Evolutionary conservation across 257 asterid genomes (phyloP).

Genomic region (Salvia hispanica): DNA sequence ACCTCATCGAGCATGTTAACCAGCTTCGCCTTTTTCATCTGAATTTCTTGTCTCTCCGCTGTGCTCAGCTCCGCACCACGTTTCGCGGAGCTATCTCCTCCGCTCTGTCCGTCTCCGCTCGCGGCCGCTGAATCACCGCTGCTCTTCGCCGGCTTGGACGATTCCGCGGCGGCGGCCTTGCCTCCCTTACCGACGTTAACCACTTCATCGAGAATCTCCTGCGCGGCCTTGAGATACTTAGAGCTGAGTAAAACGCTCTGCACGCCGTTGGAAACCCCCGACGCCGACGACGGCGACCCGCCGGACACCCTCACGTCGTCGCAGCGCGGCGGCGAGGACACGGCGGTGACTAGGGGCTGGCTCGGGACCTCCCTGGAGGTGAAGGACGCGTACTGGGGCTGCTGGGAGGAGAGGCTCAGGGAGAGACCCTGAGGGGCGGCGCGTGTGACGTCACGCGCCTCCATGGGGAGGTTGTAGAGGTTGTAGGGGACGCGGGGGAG

Average conservation of each 20-base stretch:
- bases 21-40: constrained; percentile 94
- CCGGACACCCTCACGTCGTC: constrained; percentile 56
- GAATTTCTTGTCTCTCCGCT: constrained; percentile 89
- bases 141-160: constrained; percentile 41
- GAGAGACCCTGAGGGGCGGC: constrained; percentile 75
- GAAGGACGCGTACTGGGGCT: constrained; percentile 47
- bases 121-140: constrained; percentile 42
- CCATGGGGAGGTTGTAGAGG: constrained; percentile 51
- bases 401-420: constrained; percentile 75
- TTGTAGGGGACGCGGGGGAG: constrained; percentile 67
- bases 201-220: constrained; percentile 93
- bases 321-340: constrained; percentile 43
- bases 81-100: constrained; percentile 46
- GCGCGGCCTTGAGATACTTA: constrained; percentile 83
- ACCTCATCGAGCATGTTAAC: constrained; percentile 99
- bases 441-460: constrained; percentile 78
- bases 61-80: constrained; percentile 68
- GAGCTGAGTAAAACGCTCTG: constrained; percentile 67
- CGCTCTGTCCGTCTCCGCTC: constrained; percentile 39
- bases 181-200: constrained; percentile 77
- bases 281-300: constrained; percentile 71
- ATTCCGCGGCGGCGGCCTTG: constrained; percentile 33
- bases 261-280: constrained; percentile 68
- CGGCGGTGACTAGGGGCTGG: constrained; percentile 38
- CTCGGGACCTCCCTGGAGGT: constrained; percentile 37